Conservation (phyloP, 2,329 filamentous ascomycete genomes). For the Nemania serpens region DNA sequence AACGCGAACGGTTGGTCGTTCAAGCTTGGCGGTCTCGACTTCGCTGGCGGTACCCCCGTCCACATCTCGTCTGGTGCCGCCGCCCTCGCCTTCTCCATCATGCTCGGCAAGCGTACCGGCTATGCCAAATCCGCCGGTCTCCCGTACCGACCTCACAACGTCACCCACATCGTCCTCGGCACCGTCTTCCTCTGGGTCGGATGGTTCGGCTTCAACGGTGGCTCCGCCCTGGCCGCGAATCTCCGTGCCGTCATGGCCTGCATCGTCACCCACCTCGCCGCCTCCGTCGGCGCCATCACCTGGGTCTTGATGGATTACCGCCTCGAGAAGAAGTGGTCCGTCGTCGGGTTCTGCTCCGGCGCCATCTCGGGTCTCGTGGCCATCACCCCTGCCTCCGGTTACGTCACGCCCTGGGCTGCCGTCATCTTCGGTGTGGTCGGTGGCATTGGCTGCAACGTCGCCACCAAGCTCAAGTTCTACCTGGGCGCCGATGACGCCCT, state of each 20-base stretch:
- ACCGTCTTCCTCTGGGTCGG: slow-evolving; percentile 86
- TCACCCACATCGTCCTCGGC: slow-evolving; percentile 73
- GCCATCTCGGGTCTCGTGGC: slow-evolving; percentile 86
- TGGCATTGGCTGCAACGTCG: slow-evolving; percentile 77
- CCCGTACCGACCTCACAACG: slow-evolving; percentile 73
- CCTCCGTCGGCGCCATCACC: slow-evolving; percentile 77
- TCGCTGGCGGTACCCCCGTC: slow-evolving; percentile 75
- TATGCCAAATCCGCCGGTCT: slow-evolving; percentile 65
- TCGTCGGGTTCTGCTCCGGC: slow-evolving; percentile 91
- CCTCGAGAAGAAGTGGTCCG: slow-evolving; percentile 91
- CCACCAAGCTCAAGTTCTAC: slow-evolving; percentile 78
- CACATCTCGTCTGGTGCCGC: slow-evolving; percentile 75
- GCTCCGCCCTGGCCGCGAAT: slow-evolving; percentile 79
- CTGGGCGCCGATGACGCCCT: slow-evolving; percentile 84
- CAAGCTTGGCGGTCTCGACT: slow-evolving; percentile 71
- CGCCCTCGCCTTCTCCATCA: slow-evolving; percentile 73
- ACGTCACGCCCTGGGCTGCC: slow-evolving; percentile 69
- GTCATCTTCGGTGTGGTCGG: slow-evolving; percentile 63
- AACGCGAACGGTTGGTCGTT: slow-evolving; percentile 74
- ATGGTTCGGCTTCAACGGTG: slow-evolving; percentile 97
- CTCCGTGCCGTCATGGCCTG: slow-evolving; percentile 88
- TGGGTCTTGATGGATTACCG: slow-evolving; percentile 89
- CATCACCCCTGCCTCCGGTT: slow-evolving; percentile 83
- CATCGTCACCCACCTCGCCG: slow-evolving; percentile 85
- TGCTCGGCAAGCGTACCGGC: slow-evolving; percentile 71